Evolutionary conservation across 257 asterid species (phyloP), one percentile per base, ranked within the genome.

Genomic region (Lavandula angustifolia): DNA sequence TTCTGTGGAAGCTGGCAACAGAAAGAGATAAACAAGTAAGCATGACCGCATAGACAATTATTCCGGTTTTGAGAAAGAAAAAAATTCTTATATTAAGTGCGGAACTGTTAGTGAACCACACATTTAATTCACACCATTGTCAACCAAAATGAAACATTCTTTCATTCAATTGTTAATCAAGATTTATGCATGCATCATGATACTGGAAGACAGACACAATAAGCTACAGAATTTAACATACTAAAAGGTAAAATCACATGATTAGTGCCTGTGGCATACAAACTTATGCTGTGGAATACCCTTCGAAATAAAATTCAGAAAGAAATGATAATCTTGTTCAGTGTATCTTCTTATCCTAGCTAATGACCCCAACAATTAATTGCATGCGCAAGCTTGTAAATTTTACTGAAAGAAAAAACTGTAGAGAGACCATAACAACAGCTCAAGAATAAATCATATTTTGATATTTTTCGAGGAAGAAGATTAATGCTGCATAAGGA

Each of bases 1-100:
- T 74, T 92, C 80, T 75, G 95, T 68, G 98, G 95, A 79, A 92
- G 91, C 98, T 92, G 83, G 67, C 53, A 74, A 48, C 44, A 64
- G 66, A 54, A 54, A 70, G 42, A 79, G 8, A 38, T 9, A 61
- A 67, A 64, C 17, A 40, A 49, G 14, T 42, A 54, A 76, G 54
- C 44, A 53, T 38, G 62, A 66, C 46, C 22, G 54, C 56, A 11
- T 10, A 68, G 22, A 69, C 51, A 40, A 2, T 34, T n/a, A 3
- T 12, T 59, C 16, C 1, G 18, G 16, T 14, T 42, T 31, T 52
- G 17, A 52, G 40, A 31, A 52, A 9, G 62, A 49, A 18, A 6
- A 22, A 22, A 22, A 22, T 22, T 22, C 27, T 22, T 47, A 13
- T 42, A 16, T 34, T 18, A 35, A 50, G 37, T 14, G 54, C 49